Evolutionary conservation across 805 yeast species (phyloP).

Genomic region (Metschnikowia similis): DNA sequence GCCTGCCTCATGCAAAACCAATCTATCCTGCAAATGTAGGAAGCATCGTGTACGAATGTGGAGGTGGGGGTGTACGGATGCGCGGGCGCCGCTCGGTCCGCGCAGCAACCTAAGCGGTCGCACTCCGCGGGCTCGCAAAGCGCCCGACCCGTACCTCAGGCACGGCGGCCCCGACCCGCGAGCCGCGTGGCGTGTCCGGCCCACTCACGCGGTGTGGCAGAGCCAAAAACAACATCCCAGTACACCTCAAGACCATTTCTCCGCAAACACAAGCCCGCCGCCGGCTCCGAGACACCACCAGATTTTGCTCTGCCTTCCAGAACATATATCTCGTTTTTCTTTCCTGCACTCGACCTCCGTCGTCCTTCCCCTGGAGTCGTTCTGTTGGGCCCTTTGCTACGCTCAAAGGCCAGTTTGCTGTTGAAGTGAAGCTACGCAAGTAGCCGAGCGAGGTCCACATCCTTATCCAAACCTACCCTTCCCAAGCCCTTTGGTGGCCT

Average conservation of each 20-base stretch:
- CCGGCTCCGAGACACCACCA: background rate
- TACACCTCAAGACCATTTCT: background rate
- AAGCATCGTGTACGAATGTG: too few species aligned
- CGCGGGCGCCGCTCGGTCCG: too few species aligned
- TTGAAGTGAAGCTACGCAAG: constrained; percentile 3
- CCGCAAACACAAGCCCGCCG: constrained; percentile 3
- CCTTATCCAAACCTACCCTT: background rate
- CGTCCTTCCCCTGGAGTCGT: background rate
- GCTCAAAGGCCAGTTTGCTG: background rate
- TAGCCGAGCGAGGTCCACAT: background rate
- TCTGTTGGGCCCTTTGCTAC: background rate
- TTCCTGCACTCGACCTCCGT: background rate
- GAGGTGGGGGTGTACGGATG: too few species aligned
- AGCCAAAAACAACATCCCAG: constrained; percentile 3
- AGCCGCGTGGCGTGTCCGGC: constrained; percentile 3
- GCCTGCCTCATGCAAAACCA: too few species aligned
- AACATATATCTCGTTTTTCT: background rate
- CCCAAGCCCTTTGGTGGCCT: background rate
- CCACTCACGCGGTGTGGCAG: background rate
- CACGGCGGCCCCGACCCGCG: background rate
- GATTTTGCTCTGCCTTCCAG: background rate
- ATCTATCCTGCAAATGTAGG: too few species aligned
- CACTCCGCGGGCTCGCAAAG: background rate
- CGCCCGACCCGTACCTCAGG: background rate
- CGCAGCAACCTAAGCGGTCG: background rate